phyloP scores from a whole-genome alignment of 2,329 filamentous ascomycete genomes.

The Setomelanomma holmii region DNA sequence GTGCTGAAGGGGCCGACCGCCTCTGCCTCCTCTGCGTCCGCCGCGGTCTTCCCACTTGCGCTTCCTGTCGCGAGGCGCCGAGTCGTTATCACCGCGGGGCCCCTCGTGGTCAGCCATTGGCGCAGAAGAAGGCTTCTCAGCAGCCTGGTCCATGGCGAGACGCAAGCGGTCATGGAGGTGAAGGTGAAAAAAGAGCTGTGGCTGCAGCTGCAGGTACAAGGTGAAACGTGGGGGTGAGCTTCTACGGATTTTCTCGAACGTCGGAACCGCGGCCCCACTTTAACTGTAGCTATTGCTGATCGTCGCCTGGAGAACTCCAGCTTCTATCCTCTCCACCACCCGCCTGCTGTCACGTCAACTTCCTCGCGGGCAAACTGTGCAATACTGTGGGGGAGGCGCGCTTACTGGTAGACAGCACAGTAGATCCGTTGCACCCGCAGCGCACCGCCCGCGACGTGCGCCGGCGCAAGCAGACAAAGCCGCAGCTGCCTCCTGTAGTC shows the following conservation, averaged over 20 bases:
- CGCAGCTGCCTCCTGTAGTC: neutral
- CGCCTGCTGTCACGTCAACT: constrained; percentile 18
- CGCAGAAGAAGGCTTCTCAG: constrained; percentile 22
- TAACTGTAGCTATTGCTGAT: constrained; percentile 20
- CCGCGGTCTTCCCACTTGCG: constrained; percentile 39
- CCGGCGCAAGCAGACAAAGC: constrained; percentile 15
- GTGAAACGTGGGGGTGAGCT: constrained; percentile 20
- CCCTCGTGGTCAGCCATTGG: constrained; percentile 33
- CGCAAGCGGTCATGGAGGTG: constrained; percentile 31
- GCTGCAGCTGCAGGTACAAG: constrained; percentile 7
- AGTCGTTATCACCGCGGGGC: constrained; percentile 27
- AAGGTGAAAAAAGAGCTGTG: constrained; percentile 3
- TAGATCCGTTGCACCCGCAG: neutral
- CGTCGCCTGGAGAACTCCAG: constrained; percentile 8
- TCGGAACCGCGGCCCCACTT: constrained; percentile 24
- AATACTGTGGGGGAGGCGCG: constrained; percentile 9
- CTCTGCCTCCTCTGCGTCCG: constrained; percentile 38
- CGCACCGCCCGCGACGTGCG: too few relatives aligned
- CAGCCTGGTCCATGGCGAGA: constrained; percentile 29
- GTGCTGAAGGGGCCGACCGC: constrained; percentile 46
- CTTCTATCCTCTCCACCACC: constrained; percentile 12
- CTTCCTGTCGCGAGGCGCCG: constrained; percentile 37
- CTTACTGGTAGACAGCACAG: too few relatives aligned
- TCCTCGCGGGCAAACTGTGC: constrained; percentile 17
- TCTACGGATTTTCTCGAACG: constrained; percentile 25